phyloP scores from a whole-genome alignment of 495 filamentous ascomycete species.

The Penicillium paradoxum region DNA sequence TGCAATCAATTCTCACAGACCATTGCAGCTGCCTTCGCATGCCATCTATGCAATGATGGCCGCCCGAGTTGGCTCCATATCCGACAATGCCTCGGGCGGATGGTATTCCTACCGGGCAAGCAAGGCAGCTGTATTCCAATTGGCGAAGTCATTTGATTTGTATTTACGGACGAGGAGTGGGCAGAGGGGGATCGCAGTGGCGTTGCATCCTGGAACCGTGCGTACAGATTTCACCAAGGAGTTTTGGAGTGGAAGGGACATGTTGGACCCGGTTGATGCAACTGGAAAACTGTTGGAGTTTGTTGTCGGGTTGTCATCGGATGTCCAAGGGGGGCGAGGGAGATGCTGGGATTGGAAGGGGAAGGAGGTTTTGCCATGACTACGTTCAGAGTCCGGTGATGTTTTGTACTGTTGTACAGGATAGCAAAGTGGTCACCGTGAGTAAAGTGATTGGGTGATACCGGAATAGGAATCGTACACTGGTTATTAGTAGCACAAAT shows the following conservation, averaged over 20 bases:
- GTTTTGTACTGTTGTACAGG: no score
- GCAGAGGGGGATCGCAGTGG: conserved; percentile 58
- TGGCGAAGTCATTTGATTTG: conserved; percentile 70
- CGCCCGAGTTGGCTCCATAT: conserved; percentile 69
- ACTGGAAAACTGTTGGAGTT: conserved; percentile 57
- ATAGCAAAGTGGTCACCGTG: no score
- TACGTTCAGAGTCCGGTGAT: not conserved
- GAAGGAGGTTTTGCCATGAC: conserved; percentile 60
- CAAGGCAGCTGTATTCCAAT: conserved; percentile 66
- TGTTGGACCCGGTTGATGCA: conserved; percentile 57
- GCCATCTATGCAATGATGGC: conserved; percentile 67
- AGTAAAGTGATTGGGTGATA: no score
- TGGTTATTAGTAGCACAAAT: no score
- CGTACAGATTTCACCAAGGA: conserved; percentile 67
- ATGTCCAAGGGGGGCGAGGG: conserved; percentile 50
- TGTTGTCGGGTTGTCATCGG: conserved; percentile 32
- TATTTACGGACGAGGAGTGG: conserved; percentile 51
- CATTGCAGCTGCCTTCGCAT: conserved; percentile 30
- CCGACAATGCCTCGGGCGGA: conserved; percentile 64
- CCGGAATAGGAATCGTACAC: no score
- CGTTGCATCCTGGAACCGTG: conserved; percentile 81
- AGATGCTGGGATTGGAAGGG: conserved; percentile 76
- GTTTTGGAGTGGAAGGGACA: conserved; percentile 61
- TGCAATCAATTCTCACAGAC: not conserved
- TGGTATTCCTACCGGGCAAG: conserved; percentile 73